Evolutionary conservation across 192 early-diverging fungal species (phyloP), one percentile per base, ranked within the genome.

Genomic region (Linnemannia zychae): DNA sequence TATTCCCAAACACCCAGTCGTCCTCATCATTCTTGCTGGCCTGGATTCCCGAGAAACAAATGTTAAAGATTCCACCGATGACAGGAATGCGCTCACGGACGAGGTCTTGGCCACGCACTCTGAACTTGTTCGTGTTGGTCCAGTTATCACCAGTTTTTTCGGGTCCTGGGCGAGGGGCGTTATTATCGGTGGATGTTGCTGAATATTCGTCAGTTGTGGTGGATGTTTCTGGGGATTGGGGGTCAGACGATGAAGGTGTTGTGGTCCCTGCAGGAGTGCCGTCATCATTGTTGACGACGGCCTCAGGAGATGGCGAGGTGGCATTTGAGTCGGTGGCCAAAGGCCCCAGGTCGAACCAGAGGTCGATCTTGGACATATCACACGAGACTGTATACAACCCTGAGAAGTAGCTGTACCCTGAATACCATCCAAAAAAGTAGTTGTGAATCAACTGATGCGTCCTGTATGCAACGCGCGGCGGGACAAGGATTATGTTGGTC

Each of bases 1-100:
- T 74, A 13, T 80, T 74, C 16, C 72, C 72, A 74, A 80, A 74
- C 22, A 75, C 66, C 72, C 79, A 80, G 37, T 75, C 76, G 15
- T 77, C 76, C 48, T 77, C 76, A 24, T 77, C 49, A 4, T 49
- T 53, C 38, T 75, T 80, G 50, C 67, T 70, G 16, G 72, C 48
- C 50, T 80, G 79, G 4, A 71, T 76, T 4, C 74, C 75, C 22
- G 75, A 82, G 49, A 52, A 77, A 24, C 75, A 82, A 2, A 53
- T 46, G 12, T 72, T 67, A 16, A 72, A 57, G 1, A 77, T 7
- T 4, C 34, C 38, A 15, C 80, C 80, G 20, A 82, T 28, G 34
- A 82, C 47, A 1, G 80, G 75, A 1, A 82, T 46, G 16, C 63
- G 57, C 47, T 82, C 80, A 3, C 74, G 40, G 20, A 82, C 75